Evolutionary conservation across 2,329 filamentous ascomycete genomes (phyloP), one percentile per base, ranked within the genome.

Genomic region (Basipetospora chlamydospora): DNA sequence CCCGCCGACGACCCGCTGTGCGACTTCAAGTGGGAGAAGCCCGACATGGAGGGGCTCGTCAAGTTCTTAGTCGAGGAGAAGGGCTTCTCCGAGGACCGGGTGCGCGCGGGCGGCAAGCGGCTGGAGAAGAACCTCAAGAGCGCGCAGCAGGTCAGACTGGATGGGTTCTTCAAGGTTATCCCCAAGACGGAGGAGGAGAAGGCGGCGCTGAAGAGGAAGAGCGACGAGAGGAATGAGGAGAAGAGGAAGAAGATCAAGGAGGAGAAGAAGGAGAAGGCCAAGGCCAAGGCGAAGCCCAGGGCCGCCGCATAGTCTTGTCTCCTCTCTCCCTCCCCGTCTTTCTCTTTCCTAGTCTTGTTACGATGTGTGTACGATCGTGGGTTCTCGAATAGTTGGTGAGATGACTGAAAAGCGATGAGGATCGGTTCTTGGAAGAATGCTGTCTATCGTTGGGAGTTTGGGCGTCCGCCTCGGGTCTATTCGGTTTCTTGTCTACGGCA

Each of bases 21-120:
- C 57, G 86, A 98, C 54, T 94, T 96, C 67, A 95, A 94, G 59
- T 98, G 92, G 90, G 86, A 95, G 30, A 79, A 78, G 41, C 90
- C 90, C 3, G 87, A 98, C 49, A 67, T 90, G 2, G 86, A 95
- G 2, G 88, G 85, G 0, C 71, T 98, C 0, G 73, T 98, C 43
- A 73, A 90, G 48, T 98, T 84, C 57, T 64, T 98, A 2, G 90
- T 94, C 3, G 75, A 75, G 5, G 90, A 96, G 52, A 98, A 98
- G 62, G 90, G 87, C 1, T 98, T 98, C 67, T 93, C 78, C 21
- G 92, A 98, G 55, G 90, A 98, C 52, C 73, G 90, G 13, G 90
- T 98, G 7, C 74, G 87, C 26, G 74, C 70, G 29, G 88, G 71
- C 20, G 87, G 82, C 1, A 70, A 76, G 3, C 74, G 84, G 39